Evolutionary conservation across 768 basidiomycete species (phyloP).

Genomic region (Hypholoma sublateritium): DNA sequence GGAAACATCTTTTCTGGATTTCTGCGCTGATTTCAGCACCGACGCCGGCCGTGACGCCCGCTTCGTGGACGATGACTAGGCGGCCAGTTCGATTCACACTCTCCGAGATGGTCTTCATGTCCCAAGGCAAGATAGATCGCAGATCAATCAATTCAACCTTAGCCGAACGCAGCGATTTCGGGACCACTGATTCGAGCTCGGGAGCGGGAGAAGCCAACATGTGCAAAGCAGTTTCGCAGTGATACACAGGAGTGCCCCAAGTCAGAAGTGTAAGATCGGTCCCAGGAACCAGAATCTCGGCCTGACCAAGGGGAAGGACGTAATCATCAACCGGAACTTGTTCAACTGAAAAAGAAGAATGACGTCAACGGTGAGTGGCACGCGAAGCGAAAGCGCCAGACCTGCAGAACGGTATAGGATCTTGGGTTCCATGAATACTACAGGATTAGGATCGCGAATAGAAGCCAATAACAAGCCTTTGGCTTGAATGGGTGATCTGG

Average conservation of each 20-base stretch:
- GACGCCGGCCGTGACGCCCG: conserved; percentile 83
- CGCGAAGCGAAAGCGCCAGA: conserved; percentile 20
- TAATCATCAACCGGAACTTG: conserved; percentile 92
- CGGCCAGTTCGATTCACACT: conserved; percentile 85
- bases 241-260: conserved; percentile 93
- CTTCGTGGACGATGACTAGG: conserved; percentile 90
- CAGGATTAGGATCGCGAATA: conserved; percentile 91
- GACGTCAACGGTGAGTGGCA: not conserved
- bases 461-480: conserved; percentile 86
- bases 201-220: conserved; percentile 68
- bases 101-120: conserved; percentile 74
- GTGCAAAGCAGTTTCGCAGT: conserved; percentile 81
- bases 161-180: conserved; percentile 60
- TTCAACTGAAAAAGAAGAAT: conserved; percentile 53
- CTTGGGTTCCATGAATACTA: conserved; percentile 95
- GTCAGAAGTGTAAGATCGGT: conserved; percentile 86
- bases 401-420: conserved; percentile 89
- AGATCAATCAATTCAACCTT: conserved; percentile 90
- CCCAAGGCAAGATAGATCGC: conserved; percentile 88
- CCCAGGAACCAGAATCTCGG: conserved; percentile 74
- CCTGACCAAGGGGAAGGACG: conserved; percentile 77
- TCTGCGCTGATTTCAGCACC: conserved; percentile 92
- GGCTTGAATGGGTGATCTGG: conserved; percentile 93
- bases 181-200: conserved; percentile 62
- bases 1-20: conserved; percentile 84